Percentiles rank a stretch among this genome's conserved stretches.
Conservation (phyloP, 345 rosid species). For the Noccaea bulbosa region DNA sequence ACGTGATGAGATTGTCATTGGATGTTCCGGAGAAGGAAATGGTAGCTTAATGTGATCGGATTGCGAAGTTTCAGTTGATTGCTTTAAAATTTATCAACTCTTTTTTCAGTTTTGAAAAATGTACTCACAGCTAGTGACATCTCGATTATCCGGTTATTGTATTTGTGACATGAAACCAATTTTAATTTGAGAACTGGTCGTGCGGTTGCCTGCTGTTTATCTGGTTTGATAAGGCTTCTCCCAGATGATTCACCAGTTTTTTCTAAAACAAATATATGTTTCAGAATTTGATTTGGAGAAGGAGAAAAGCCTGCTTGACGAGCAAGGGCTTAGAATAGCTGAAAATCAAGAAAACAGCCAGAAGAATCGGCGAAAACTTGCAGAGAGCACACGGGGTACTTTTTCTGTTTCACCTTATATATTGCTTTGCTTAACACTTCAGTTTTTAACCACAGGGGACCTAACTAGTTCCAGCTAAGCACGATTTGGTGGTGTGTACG, state of each 20-base stretch:
- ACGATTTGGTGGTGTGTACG: background rate
- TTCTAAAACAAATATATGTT: background rate
- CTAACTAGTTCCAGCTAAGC: background rate
- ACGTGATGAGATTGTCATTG: slow-evolving; percentile 15
- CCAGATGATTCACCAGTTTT: slow-evolving; percentile 18
- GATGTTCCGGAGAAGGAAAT: slow-evolving; percentile 18
- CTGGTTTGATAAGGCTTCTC: background rate
- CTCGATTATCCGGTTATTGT: background rate
- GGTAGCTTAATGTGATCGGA: slow-evolving; percentile 35
- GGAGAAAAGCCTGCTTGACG: slow-evolving; percentile 85
- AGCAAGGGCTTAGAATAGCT: slow-evolving; percentile 93
- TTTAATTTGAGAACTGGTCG: background rate
- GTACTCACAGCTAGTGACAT: slow-evolving; percentile 1
- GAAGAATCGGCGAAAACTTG: slow-evolving; percentile 93
- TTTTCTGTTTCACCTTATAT: slow-evolving; percentile 10
- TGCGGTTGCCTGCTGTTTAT: background rate
- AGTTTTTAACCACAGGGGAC: background rate
- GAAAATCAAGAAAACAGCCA: slow-evolving; percentile 97
- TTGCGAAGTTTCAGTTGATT: slow-evolving; percentile 11
- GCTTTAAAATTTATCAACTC: slow-evolving; percentile 6
- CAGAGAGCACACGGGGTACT: slow-evolving; percentile 96
- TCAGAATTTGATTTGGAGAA: slow-evolving; percentile 93
- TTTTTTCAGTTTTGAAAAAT: background rate
- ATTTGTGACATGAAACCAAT: background rate
- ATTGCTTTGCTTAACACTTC: background rate